Evolutionary conservation across 495 filamentous ascomycete genomes (phyloP).

Genomic region (Penicillium nucicola): DNA sequence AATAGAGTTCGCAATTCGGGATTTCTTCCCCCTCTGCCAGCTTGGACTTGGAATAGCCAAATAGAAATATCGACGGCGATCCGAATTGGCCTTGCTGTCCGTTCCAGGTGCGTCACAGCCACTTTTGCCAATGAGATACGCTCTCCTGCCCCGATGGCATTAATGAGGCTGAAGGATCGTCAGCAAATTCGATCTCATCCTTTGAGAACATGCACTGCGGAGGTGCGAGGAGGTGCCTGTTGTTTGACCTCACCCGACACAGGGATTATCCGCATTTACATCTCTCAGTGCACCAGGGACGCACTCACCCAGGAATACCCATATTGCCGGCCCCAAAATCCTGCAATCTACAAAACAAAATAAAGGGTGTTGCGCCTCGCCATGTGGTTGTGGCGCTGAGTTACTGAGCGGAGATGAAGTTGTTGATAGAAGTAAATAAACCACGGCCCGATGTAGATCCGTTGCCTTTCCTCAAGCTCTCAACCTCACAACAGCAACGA

Average conservation of each 20-base stretch:
- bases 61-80: conserved; percentile 95
- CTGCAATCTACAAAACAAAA: conserved; percentile 1
- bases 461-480: conserved; percentile 15
- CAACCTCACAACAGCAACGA: background rate
- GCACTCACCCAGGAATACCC: conserved; percentile 48
- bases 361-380: background rate
- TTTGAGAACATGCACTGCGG: background rate
- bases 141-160: conserved; percentile 78
- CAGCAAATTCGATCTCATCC: conserved; percentile 1
- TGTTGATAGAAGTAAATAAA: conserved; percentile 33
- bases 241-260: background rate
- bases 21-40: conserved; percentile 81
- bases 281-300: background rate
- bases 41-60: conserved; percentile 94
- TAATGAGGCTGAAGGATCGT: conserved; percentile 65
- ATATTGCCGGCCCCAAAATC: conserved; percentile 19
- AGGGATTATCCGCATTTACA: conserved; percentile 24
- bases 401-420: conserved; percentile 9
- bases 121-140: conserved; percentile 82
- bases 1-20: conserved; percentile 91
- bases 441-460: conserved; percentile 47
- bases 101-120: conserved; percentile 69
- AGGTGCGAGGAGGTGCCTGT: background rate
- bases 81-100: conserved; percentile 68
- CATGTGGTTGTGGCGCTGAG: conserved; percentile 9